phyloP scores from a whole-genome alignment of 2,329 filamentous ascomycete genomes.

The Lachnellula cervina region DNA sequence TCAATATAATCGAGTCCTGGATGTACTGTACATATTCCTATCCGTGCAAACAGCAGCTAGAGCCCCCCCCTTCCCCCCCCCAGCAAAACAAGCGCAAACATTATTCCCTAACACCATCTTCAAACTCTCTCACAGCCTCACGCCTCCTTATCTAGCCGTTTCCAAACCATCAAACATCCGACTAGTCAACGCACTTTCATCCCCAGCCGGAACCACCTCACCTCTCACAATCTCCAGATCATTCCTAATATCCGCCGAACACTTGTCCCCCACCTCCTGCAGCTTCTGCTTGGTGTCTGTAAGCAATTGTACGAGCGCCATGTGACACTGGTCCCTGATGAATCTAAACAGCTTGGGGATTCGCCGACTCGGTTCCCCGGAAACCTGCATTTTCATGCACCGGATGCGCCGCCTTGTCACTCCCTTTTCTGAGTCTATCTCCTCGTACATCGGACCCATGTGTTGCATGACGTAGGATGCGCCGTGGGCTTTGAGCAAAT shows the following conservation, averaged over 20 bases:
- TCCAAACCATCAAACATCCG: slow-evolving; percentile 4
- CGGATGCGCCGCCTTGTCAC: slow-evolving; percentile 1
- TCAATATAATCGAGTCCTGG: too few species aligned
- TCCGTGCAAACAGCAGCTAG: too few species aligned
- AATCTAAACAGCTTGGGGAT: slow-evolving; percentile 8
- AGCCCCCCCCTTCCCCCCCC: too few species aligned
- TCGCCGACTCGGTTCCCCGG: neutral
- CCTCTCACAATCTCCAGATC: slow-evolving; percentile 12
- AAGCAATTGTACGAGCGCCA: neutral
- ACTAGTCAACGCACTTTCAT: slow-evolving; percentile 1
- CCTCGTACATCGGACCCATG: slow-evolving; percentile 12
- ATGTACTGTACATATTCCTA: too few species aligned
- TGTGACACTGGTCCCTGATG: slow-evolving; percentile 6
- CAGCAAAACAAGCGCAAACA: too few species aligned
- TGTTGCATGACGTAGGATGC: slow-evolving; percentile 9
- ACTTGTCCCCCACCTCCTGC: slow-evolving; percentile 2
- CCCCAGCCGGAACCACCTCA: slow-evolving; percentile 1
- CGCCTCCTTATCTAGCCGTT: slow-evolving; percentile 3
- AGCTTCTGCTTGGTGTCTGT: slow-evolving; percentile 2
- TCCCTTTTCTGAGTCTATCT: neutral
- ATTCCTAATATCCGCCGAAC: slow-evolving; percentile 6
- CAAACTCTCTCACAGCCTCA: neutral
- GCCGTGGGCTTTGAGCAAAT: slow-evolving; percentile 10
- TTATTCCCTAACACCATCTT: neutral
- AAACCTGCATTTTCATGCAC: slow-evolving; percentile 2